These are phyloP conservation scores for Dendrocalamus sinicus DNA, from an alignment of 176 grass and related monocot genomes.

Conservation along the genomic window DNA sequence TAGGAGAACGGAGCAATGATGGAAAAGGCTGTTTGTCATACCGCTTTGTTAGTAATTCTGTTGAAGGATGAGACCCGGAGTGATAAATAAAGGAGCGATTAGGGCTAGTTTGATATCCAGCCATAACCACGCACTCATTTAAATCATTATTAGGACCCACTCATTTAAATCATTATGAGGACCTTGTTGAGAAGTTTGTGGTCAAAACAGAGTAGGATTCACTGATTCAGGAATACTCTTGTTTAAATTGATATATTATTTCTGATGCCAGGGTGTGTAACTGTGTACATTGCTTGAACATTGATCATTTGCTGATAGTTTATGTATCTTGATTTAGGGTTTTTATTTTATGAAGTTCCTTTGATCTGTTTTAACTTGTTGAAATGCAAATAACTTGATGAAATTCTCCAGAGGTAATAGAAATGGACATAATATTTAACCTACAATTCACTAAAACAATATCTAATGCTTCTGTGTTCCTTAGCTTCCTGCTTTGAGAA, in stretches of 20 bases:
- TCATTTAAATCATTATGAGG: slow-evolving; percentile 5
- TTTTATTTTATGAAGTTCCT: slow-evolving; percentile 5
- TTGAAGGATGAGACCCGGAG: neutral
- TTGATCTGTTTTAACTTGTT: slow-evolving; percentile 1
- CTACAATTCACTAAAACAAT: slow-evolving; percentile 2
- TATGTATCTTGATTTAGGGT: slow-evolving; percentile 4
- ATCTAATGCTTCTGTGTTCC: neutral
- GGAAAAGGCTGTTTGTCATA: neutral
- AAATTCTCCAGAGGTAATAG: neutral
- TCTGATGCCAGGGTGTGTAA: slow-evolving; percentile 2
- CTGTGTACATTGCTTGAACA: neutral
- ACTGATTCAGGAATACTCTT: neutral
- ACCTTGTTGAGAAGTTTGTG: neutral
- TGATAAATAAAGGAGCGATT: neutral
- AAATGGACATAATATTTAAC: slow-evolving; percentile 12
- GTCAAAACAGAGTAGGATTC: slow-evolving; percentile 6
- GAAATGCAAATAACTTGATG: neutral
- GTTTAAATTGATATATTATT: slow-evolving; percentile 15
- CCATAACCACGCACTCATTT: neutral
- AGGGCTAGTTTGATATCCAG: slow-evolving; percentile 1
- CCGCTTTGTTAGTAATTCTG: slow-evolving; percentile 13
- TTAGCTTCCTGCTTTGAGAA: neutral
- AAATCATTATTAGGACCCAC: neutral
- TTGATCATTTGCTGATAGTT: neutral
- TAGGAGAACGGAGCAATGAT: neutral